phyloP scores from a whole-genome alignment of 1,139 yeast genomes.

The Candida tetrigidarum region DNA sequence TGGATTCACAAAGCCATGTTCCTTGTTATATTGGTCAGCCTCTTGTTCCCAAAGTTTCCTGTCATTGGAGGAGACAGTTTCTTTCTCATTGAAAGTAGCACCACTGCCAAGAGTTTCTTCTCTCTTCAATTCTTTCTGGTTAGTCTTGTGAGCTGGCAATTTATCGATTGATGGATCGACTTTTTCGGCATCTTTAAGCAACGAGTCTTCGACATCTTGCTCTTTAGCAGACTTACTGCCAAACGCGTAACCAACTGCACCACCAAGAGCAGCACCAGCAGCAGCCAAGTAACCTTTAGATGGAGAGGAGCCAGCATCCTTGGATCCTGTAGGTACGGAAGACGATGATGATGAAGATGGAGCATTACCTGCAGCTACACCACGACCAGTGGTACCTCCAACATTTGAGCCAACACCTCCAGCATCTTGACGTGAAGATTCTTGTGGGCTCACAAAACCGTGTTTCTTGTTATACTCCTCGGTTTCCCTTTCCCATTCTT shows the following conservation, averaged over 20 bases:
- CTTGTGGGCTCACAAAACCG: constrained; percentile 25
- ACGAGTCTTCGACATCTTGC: constrained; percentile 19
- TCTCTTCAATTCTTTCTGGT: constrained; percentile 6
- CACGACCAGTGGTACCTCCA: too few species aligned
- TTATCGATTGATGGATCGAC: constrained; percentile 25
- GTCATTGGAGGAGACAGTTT: constrained; percentile 5
- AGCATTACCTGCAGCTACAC: too few species aligned
- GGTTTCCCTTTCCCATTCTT: constrained; percentile 27
- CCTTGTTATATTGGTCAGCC: constrained; percentile 23
- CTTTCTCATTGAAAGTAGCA: constrained; percentile 8
- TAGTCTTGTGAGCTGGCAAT: constrained; percentile 23
- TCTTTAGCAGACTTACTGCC: constrained; percentile 15
- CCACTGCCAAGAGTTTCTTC: constrained; percentile 9
- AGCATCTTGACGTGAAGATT: constrained; percentile 11
- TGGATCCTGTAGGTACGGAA: too few species aligned
- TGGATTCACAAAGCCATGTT: constrained; percentile 18
- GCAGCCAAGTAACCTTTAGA: constrained; percentile 10
- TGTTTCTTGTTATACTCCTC: constrained; percentile 32
- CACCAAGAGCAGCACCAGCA: constrained; percentile 14
- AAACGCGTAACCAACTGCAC: constrained; percentile 14
- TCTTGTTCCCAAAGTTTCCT: constrained; percentile 23
- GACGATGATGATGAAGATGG: too few species aligned
- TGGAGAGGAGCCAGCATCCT: too few species aligned
- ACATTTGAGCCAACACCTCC: constrained; percentile 4
- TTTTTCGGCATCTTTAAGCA: constrained; percentile 27